phyloP scores from a whole-genome alignment of 768 basidiomycete genomes.

The Hygrocybe coccinea region DNA sequence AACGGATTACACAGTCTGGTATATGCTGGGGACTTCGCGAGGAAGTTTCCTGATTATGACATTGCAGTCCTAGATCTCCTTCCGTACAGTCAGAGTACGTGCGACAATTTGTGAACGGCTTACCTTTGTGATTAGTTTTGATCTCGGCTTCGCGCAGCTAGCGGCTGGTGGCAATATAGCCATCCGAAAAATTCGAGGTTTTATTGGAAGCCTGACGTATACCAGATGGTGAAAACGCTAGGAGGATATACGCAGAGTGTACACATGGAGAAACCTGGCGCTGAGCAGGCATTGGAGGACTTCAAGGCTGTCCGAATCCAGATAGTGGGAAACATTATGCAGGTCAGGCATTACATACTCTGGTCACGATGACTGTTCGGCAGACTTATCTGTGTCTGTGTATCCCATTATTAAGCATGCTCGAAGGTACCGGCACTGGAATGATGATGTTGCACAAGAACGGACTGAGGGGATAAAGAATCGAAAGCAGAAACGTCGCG shows the following conservation, averaged over 20 bases:
- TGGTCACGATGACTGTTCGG: constrained; percentile 1
- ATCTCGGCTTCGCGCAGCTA: constrained; percentile 18
- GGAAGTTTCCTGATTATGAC: constrained; percentile 26
- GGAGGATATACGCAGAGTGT: constrained; percentile 16
- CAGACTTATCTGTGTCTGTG: background rate
- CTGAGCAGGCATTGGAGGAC: constrained; percentile 22
- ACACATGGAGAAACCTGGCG: constrained; percentile 17
- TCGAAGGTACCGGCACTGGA: background rate
- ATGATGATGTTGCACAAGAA: background rate
- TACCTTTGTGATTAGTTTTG: constrained; percentile 1
- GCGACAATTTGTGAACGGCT: background rate
- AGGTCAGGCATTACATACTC: constrained; percentile 7
- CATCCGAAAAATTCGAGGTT: constrained; percentile 24
- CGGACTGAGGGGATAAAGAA: background rate
- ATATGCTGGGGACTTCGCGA: constrained; percentile 19
- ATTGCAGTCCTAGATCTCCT: constrained; percentile 24
- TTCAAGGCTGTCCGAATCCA: constrained; percentile 18
- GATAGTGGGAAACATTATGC: constrained; percentile 12
- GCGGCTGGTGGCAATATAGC: constrained; percentile 25
- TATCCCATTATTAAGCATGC: background rate
- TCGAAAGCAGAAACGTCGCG: background rate
- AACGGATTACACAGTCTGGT: constrained; percentile 24
- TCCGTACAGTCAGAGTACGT: constrained; percentile 29
- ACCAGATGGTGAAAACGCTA: constrained; percentile 17
- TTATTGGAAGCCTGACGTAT: constrained; percentile 33